Base-by-base conservation (phyloP, 345 rosid genomes). In the Eucalyptus pauciflora region DNA sequence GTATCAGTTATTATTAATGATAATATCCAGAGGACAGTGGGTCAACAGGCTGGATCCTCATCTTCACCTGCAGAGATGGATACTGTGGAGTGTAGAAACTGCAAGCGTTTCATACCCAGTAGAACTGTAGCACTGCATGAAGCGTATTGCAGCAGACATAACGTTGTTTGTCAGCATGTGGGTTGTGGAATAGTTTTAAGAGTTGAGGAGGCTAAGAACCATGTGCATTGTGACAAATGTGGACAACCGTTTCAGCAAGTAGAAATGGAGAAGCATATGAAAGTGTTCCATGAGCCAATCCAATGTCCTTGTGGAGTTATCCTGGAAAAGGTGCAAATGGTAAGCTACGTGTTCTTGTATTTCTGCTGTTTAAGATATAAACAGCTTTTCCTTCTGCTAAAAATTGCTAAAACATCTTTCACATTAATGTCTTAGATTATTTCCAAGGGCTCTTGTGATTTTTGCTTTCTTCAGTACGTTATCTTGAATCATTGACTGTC, bases 251-350 rank as follows among this genome's bases (percentile, higher is more conserved):
- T 97, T 89, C 99, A 97, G 60, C 90, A 37, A 49, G 95, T 91
- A 86, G 99, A 98, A 94, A 93, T 98, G 94, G 98, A 96, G 90
- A 97, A 98, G 92, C 99, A 97, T 90, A 89, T 95, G 95, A 96
- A 95, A 93, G 97, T 97, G 88, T 96, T 95, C 87, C 99, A 97
- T 29, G 99, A 97, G 90, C 98, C 99, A 7, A 92, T 93, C 88
- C 92, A 88, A 86, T 98, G 99, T 89, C 95, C 96, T 33, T 96
- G 99, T 14, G 99, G 99, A 31, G 91, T 91, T 27, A 92, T 94
- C 85, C 97, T 97, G 7, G 98, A 95, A 95, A 97, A 97, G 93
- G 97, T 92, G 88, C 93, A 93, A 90, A 98, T 98, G 99, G 99
- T 96, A 91, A 88, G 95, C 88, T 17, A 69, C 15, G 13, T 50